phyloP scores from a whole-genome alignment of 495 filamentous ascomycete species.

The Cenococcum geophilum region DNA sequence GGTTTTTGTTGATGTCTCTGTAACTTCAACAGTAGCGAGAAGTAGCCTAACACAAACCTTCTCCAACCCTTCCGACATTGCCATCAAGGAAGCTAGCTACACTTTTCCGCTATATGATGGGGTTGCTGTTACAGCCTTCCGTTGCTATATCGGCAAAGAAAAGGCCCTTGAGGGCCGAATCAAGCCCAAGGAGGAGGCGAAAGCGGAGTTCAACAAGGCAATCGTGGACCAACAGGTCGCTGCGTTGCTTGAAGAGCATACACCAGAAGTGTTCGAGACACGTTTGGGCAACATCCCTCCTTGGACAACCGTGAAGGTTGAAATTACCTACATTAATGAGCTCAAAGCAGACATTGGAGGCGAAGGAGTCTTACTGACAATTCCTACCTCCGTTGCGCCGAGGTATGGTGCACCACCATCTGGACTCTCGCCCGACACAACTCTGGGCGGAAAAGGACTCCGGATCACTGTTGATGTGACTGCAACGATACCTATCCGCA shows the following conservation, averaged over 20 bases:
- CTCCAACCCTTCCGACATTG: not conserved
- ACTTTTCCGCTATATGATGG: constrained; percentile 15
- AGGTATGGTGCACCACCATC: constrained; percentile 28
- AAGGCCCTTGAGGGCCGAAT: not conserved
- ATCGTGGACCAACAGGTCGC: constrained; percentile 20
- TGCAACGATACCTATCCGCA: constrained; percentile 11
- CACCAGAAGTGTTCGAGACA: constrained; percentile 32
- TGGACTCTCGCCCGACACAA: not conserved
- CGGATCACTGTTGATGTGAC: constrained; percentile 12
- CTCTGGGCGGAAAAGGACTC: not conserved
- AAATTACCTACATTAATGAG: constrained; percentile 19
- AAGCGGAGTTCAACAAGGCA: constrained; percentile 15
- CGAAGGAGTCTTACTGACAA: constrained; percentile 25
- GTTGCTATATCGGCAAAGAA: not conserved
- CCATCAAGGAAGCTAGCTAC: constrained; percentile 2
- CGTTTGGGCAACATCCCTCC: constrained; percentile 32
- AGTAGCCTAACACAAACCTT: constrained; percentile 1
- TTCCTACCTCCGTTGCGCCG: constrained; percentile 34
- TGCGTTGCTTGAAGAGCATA: constrained; percentile 31
- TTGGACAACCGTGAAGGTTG: constrained; percentile 26
- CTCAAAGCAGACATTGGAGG: constrained; percentile 27
- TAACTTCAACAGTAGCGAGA: not conserved
- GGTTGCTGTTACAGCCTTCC: not conserved
- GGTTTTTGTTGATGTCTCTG: not conserved
- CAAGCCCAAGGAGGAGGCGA: constrained; percentile 12